Percentiles rank a stretch among this genome's conserved stretches.
These are phyloP conservation scores for rapeseed (Brassica napus) DNA, from an alignment of 345 rosid genomes.

Conservation along the genomic window Da-Ae NC_063450.1:38021001-38021500, in stretches of 20 bases:
- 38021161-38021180: too few relatives aligned
- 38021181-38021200: too few relatives aligned
- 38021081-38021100: not conserved
- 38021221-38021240: too few relatives aligned
- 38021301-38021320: not conserved
- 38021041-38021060: too few relatives aligned
- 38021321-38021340: not conserved
- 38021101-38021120: too few relatives aligned
- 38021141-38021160: too few relatives aligned
- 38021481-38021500: conserved; percentile 98
- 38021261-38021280: too few relatives aligned
- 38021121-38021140: not conserved
- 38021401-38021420: conserved; percentile 84
- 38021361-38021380: conserved; percentile 80
- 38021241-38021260: too few relatives aligned
- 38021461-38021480: conserved; percentile 99
- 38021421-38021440: conserved; percentile 93
- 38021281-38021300: too few relatives aligned
- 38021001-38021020: not conserved
- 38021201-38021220: too few relatives aligned
- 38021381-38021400: conserved; percentile 74
- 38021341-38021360: conserved; percentile 10
- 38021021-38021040: too few relatives aligned
- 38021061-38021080: too few relatives aligned
- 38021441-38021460: conserved; percentile 94